Base-by-base conservation (phyloP, 164 flowering plant species). In the Vitis rupestris region DNA sequence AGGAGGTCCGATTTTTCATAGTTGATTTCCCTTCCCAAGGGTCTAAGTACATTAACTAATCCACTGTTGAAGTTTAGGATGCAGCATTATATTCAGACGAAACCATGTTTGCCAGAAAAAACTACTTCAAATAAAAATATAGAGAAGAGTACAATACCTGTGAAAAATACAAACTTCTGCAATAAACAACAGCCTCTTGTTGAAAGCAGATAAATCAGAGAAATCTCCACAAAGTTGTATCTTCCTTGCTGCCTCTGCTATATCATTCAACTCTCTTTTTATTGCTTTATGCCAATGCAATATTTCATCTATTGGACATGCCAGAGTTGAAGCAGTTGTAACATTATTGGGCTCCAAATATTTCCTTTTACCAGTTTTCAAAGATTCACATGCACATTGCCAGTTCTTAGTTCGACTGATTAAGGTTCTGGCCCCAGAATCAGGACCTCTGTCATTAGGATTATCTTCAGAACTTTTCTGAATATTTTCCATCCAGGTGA, bases 81-180 rank as follows among this genome's bases (percentile, higher is more conserved):
- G 31, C 66, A 9, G 29, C 31, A 13, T 50, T 14, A n/a, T n/a
- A 19, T 56, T 54, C 10, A 31, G 53, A 51, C 11, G 44, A 59
- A 17, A 59, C 29, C 10, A 12, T 59, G 6, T 10, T 19, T 9
- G 58, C 53, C 37, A 53, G 55, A 31, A 50, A 55, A 50, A 17
- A 2, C 65, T 15, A 13, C 37, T 4, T 14, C 57, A 64, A 63
- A 8, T 30, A 50, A 49, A 59, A 56, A 31, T 23, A 63, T 2
- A 66, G 29, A 65, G 51, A 59, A 47, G 59, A 70, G 49, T 6
- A 17, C 11, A 17, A 59, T 77, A 94, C 99, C 99, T 92, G 78
- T 94, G 99, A 72, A 88, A 94, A 56, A 94, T 90, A 81, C 97
- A 94, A 14, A 94, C 97, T 76, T 94, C 97, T 0, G 99, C 94